Percentiles rank a stretch among this genome's conserved stretches.
Conservation (phyloP, 441 rosid species). For the Populus hybrid region DNA sequence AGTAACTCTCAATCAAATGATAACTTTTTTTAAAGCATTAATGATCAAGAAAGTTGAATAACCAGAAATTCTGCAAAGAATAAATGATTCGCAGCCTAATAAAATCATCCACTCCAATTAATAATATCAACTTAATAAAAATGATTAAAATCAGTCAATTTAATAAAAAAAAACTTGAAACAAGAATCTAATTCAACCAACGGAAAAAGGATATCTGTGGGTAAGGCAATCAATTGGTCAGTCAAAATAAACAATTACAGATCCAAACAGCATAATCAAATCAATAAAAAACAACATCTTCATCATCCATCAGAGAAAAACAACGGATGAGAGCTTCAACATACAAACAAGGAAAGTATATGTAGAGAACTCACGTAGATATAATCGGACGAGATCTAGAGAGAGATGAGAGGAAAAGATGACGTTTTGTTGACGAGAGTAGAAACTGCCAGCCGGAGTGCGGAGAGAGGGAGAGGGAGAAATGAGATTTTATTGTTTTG, state of each 20-base stretch:
- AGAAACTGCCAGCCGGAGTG: constrained; percentile 26
- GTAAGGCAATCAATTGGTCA: neutral
- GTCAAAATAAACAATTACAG: neutral
- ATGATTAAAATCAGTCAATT: neutral
- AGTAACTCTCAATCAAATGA: neutral
- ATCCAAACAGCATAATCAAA: neutral
- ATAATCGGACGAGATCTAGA: constrained; percentile 27
- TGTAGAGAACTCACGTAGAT: constrained; percentile 14
- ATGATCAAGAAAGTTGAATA: neutral
- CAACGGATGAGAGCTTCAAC: constrained; percentile 9
- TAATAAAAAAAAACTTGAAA: neutral
- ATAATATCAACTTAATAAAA: neutral
- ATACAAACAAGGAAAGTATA: neutral
- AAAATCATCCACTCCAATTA: neutral
- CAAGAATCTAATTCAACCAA: neutral
- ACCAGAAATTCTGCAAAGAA: neutral
- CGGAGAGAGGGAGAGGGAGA: neutral
- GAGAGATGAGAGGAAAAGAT: constrained; percentile 10
- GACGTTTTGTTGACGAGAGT: constrained; percentile 23
- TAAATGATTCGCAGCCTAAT: neutral
- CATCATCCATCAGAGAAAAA: constrained; percentile 10
- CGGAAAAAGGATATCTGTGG: neutral
- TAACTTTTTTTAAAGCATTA: no score
- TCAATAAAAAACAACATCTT: neutral
- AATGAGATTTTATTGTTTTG: constrained; percentile 7